Percentiles rank a stretch among this genome's conserved stretches.
These are phyloP conservation scores for Dalbergia cultrata DNA, from an alignment of 306 rosid genomes.

Conservation along the genomic window DNA sequence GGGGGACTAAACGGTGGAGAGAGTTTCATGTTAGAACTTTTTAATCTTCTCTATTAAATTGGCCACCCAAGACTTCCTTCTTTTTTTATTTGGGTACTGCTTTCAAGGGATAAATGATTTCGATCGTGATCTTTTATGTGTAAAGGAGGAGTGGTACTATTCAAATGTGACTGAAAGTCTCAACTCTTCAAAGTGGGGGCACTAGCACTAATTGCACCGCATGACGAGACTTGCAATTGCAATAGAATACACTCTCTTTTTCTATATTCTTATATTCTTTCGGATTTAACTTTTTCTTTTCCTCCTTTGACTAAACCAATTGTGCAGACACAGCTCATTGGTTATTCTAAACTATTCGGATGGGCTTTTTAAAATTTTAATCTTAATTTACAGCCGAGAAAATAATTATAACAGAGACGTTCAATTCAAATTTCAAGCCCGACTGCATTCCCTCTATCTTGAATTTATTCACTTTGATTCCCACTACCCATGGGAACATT, in stretches of 20 bases:
- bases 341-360: no score
- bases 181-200: conserved; percentile 46
- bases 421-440: no score
- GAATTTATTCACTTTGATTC: no score
- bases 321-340: no score
- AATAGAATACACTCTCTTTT: not conserved
- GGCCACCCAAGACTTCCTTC: conserved; percentile 7
- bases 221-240: not conserved
- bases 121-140: conserved; percentile 44
- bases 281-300: not conserved
- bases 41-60: conserved; percentile 32
- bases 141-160: conserved; percentile 24
- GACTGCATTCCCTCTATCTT: no score
- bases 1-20: conserved; percentile 42
- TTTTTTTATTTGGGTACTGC: not conserved
- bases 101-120: conserved; percentile 50
- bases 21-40: conserved; percentile 36
- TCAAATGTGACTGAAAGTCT: conserved; percentile 49
- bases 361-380: no score
- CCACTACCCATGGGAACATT: no score
- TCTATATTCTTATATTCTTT: not conserved
- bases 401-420: no score
- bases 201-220: conserved; percentile 48
- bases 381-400: no score
- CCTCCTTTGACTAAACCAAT: not conserved